Conservation (phyloP, 768 basidiomycete species). For the Hygrocybe coccinea region DNA sequence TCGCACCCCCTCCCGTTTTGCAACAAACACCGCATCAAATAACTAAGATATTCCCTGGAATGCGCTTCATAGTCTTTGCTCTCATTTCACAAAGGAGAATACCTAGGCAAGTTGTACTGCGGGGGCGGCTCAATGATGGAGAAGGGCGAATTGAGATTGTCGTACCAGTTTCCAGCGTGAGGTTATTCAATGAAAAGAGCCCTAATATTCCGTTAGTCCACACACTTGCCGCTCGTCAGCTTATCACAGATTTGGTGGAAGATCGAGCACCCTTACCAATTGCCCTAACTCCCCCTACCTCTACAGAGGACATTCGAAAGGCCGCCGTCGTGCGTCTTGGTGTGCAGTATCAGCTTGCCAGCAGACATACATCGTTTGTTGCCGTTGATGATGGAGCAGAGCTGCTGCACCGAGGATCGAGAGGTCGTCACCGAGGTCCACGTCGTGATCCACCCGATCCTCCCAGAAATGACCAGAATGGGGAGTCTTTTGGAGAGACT, state of each 20-base stretch:
- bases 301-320: conserved; percentile 35
- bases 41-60: conserved; percentile 33
- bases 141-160: conserved; percentile 25
- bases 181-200: conserved; percentile 27
- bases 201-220: conserved; percentile 42
- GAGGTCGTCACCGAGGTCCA: background rate
- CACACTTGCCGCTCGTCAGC: conserved; percentile 47
- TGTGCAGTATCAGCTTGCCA: conserved; percentile 47
- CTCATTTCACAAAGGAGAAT: conserved; percentile 27
- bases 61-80: conserved; percentile 31
- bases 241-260: conserved; percentile 51
- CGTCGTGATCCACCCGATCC: background rate
- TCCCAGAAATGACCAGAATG: too few species aligned
- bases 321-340: conserved; percentile 49
- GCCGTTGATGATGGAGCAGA: conserved; percentile 41
- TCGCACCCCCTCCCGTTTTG: conserved; percentile 25
- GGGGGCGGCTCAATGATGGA: conserved; percentile 35
- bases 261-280: conserved; percentile 29
- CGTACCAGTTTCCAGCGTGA: conserved; percentile 28
- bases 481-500: background rate
- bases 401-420: background rate
- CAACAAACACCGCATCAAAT: conserved; percentile 36
- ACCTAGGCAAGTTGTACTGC: conserved; percentile 31
- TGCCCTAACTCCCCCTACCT: conserved; percentile 21
- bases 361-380: conserved; percentile 52